Percentiles rank a stretch among this genome's conserved stretches.
phyloP scores from a whole-genome alignment of 169 alveolate genomes.

The Neospora caninum region DNA sequence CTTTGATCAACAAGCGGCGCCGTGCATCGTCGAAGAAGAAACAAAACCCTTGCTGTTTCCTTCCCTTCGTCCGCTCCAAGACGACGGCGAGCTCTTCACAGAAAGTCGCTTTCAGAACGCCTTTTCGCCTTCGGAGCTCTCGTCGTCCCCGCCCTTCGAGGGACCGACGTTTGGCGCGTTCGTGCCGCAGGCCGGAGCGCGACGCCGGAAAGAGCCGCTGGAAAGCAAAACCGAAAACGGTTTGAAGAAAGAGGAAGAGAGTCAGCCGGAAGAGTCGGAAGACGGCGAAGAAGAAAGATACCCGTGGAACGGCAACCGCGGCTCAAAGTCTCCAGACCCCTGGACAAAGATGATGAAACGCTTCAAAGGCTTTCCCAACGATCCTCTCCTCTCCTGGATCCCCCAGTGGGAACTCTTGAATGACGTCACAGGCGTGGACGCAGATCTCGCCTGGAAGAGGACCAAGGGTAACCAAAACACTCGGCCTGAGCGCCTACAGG shows the following conservation, averaged over 20 bases:
- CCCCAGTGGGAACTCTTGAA: conserved; percentile 11
- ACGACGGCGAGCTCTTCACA: neutral
- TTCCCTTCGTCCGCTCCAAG: neutral
- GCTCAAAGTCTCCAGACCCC: neutral
- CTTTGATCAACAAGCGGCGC: neutral
- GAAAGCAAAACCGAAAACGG: neutral
- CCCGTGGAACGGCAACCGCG: no score
- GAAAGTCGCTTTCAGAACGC: no score
- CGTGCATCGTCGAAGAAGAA: neutral
- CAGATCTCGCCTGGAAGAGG: neutral
- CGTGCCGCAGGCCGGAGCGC: no score
- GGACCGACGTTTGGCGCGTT: no score
- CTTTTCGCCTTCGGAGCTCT: no score
- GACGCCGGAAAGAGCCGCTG: neutral
- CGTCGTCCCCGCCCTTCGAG: no score
- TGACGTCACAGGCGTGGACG: neutral
- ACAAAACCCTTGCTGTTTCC: neutral
- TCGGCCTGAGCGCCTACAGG: no score
- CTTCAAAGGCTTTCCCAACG: neutral
- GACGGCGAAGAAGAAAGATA: no score
- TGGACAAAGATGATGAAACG: neutral
- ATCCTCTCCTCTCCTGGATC: neutral
- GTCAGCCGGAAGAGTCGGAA: neutral
- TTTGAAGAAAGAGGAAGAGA: neutral
- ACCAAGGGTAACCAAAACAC: neutral